These are phyloP conservation scores for Strobilomyces confusus DNA, from an alignment of 768 basidiomycete genomes.

Conservation along the genomic window DNA sequence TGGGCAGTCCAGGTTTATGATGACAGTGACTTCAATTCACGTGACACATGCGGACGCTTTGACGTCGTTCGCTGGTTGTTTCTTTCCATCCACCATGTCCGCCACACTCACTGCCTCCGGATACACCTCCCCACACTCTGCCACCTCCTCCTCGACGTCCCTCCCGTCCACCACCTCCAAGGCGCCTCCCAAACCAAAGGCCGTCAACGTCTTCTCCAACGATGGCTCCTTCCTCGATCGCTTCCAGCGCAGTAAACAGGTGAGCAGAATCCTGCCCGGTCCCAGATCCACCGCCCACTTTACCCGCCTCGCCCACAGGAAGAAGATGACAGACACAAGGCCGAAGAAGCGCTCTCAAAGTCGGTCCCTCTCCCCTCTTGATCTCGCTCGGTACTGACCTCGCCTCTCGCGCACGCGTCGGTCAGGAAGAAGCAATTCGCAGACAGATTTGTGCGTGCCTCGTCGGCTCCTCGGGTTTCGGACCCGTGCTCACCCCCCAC, in stretches of 20 bases:
- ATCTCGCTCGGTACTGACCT: not conserved
- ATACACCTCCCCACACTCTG: conserved; percentile 11
- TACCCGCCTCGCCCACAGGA: conserved; percentile 34
- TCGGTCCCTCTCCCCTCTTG: conserved; percentile 24
- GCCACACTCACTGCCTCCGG: not conserved
- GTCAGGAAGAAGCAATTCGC: conserved; percentile 58
- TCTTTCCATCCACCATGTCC: conserved; percentile 12
- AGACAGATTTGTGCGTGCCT: conserved; percentile 49
- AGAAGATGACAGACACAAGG: conserved; percentile 55
- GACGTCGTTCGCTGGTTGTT: not conserved
- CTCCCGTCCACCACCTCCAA: conserved; percentile 14
- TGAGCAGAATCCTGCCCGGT: conserved; percentile 25
- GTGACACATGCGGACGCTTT: not conserved
- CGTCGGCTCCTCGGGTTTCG: too few relatives aligned
- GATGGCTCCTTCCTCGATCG: conserved; percentile 68
- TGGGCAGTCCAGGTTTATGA: too few relatives aligned
- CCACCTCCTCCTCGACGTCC: conserved; percentile 15
- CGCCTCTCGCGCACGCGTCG: not conserved
- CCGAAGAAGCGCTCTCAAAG: conserved; percentile 49
- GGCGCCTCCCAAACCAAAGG: conserved; percentile 36
- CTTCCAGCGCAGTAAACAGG: conserved; percentile 56
- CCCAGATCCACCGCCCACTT: not conserved
- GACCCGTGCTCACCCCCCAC: too few relatives aligned
- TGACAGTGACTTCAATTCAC: not conserved
- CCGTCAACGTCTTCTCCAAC: conserved; percentile 61